phyloP scores from a whole-genome alignment of 768 basidiomycete species.

The Suillus bovinus region DNA sequence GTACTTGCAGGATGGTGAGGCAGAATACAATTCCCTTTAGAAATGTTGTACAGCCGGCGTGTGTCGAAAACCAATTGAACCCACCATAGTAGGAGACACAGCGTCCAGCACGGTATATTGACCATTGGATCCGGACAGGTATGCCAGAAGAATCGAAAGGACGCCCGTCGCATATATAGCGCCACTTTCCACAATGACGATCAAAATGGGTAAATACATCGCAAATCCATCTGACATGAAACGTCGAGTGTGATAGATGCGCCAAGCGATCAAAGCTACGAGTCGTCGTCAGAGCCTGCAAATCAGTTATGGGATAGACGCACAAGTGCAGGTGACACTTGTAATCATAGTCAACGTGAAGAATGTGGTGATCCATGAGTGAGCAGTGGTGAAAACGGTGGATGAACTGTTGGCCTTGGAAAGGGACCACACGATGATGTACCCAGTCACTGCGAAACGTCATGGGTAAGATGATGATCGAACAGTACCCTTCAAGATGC shows the following conservation, averaged over 20 bases:
- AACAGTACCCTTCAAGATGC: neutral
- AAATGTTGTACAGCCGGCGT: neutral
- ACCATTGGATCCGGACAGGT: constrained; percentile 5
- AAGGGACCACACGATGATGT: neutral
- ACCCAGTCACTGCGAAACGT: neutral
- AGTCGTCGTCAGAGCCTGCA: neutral
- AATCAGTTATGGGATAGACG: neutral
- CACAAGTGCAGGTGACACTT: neutral
- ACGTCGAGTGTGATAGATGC: constrained; percentile 6
- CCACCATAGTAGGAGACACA: constrained; percentile 1
- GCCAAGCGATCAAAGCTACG: constrained; percentile 8
- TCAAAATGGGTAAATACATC: constrained; percentile 3
- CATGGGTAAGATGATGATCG: neutral
- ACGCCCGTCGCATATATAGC: constrained; percentile 8
- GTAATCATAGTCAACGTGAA: neutral
- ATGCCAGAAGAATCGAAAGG: constrained; percentile 5
- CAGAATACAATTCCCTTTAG: constrained; percentile 7
- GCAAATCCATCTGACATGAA: neutral
- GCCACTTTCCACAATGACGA: constrained; percentile 10
- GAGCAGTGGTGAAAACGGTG: neutral
- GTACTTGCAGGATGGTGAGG: constrained; percentile 11
- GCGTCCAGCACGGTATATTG: constrained; percentile 2
- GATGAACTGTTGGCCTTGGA: neutral
- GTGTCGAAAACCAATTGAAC: neutral
- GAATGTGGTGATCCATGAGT: neutral